Evolutionary conservation across 129 eudicot genomes (phyloP).

Genomic region (Dittrichia graveolens): DNA sequence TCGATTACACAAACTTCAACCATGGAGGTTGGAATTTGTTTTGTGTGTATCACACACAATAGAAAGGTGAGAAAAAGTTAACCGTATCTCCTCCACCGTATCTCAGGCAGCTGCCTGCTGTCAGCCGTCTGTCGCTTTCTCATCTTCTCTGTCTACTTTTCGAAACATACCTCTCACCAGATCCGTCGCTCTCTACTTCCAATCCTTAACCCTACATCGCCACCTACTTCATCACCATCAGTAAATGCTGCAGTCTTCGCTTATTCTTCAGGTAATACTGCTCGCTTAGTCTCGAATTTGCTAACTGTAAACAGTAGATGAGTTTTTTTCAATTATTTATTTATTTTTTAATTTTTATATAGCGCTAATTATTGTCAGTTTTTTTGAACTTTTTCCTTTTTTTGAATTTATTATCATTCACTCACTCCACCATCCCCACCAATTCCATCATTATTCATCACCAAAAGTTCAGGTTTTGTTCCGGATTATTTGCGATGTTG

Average conservation of each 20-base stretch:
- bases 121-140: slow-evolving; percentile 24
- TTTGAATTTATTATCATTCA: slow-evolving; percentile 20
- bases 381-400: background rate
- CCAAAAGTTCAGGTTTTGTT: slow-evolving; percentile 22
- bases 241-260: slow-evolving; percentile 15
- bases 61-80: slow-evolving; percentile 22
- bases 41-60: slow-evolving; percentile 13
- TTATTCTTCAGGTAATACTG: slow-evolving; percentile 19
- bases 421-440: slow-evolving; percentile 39
- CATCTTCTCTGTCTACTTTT: slow-evolving; percentile 28
- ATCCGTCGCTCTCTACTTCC: slow-evolving; percentile 33
- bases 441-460: slow-evolving; percentile 31
- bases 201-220: slow-evolving; percentile 27
- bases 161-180: slow-evolving; percentile 38
- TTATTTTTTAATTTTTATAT: background rate
- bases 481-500: slow-evolving; percentile 29
- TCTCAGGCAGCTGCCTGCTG: slow-evolving; percentile 17
- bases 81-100: slow-evolving; percentile 16
- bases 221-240: slow-evolving; percentile 22
- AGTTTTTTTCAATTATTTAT: background rate
- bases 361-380: slow-evolving; percentile 20
- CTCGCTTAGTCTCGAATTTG: slow-evolving; percentile 17
- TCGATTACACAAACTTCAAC: background rate
- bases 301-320: slow-evolving; percentile 16
- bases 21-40: slow-evolving; percentile 17